Base-by-base conservation (phyloP, 202 grass and related monocot genomes). In the Digitaria exilis region DNA sequence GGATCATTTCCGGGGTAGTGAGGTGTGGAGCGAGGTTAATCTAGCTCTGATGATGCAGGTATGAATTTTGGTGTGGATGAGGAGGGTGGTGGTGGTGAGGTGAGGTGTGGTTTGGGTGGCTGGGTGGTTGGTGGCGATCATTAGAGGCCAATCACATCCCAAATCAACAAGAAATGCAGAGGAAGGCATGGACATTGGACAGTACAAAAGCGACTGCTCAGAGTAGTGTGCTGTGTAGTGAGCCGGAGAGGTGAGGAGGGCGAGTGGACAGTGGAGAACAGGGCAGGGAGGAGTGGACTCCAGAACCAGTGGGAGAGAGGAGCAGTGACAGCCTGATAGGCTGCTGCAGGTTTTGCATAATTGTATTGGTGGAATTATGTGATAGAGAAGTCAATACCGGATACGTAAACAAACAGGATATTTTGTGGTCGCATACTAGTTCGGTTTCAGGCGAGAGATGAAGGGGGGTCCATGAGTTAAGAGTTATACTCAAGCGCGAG, bases 141-240 rank as follows among this genome's bases (percentile, higher is more conserved):
- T 75, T 80, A 80, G 84, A 68, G 62, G 71, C 64, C 78, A 80
- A 79, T 60, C 74, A 89, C 62, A 69, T 37, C 28, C 61, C 86
- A 85, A 85, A 79, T 84, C 77, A 87, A 87, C 73, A 79, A 75
- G 84, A 58, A 89, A 75, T 52, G 81, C 19, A 78, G 44, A 56
- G n/a, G n/a, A n/a, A n/a, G n/a, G n/a, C 34, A 76, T 37, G 57
- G 77, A 75, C 4, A 43, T n/a, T n/a, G n/a, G n/a, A n/a, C n/a
- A n/a, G 69, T 31, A 73, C 54, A 74, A 79, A 71, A 81, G 82
- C 43, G 55, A 9, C 69, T 31, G 68, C 48, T 82, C 45, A 57
- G 46, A 29, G 26, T 69, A n/a, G 44, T 43, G 58, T 16, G 63
- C 21, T 24, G 58, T 24, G 41, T 5, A 11, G 67, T 15, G 41